Base-by-base conservation (phyloP, 768 basidiomycete genomes). In the Solioccasus polychromus region DNA sequence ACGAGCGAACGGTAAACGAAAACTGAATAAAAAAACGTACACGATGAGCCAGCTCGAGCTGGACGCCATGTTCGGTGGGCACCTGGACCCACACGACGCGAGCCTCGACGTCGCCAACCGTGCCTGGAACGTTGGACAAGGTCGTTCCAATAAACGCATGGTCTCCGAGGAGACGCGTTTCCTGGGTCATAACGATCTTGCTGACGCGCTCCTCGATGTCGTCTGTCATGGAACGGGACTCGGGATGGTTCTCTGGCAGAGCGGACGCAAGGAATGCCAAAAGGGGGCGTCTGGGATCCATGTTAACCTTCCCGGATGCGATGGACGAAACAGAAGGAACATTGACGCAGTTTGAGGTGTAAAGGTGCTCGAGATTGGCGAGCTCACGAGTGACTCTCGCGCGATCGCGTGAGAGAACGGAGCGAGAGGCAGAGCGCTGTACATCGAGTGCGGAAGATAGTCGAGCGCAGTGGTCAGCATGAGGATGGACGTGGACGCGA, bases 41-140 rank as follows among this genome's bases (percentile, higher is more conserved):
- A 8, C 48, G 49, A 28, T 67, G 97, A 4, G 91, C 91, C 50
- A 91, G 79, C 59, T 78, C 74, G 30, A 95, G 75, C 23, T 77
- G 73, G 9, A 78, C 75, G 25, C 76, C 79, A n/a, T 77, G 67
- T 31, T 79, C 74, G 36, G 72, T 74, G 14, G 91, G 89, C 9
- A 92, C 82, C 61, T 94, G 90, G 17, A 89, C 72, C 62, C 92
- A 94, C 0, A 84, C 86, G 46, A 93, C 67, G 47, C 76, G 77
- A 2, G 83, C 83, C 70, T 89, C 87, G 59, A 92, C 91, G 9
- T 92, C 85, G 53, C 75, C 81, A 44, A 91, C 76, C 2, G 92
- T 64, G 48, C 85, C 88, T 6, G 89, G 90, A 14, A 88, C 88
- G 20, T 55, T 60, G 44, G 51, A 48, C 30, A 60, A 25, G 0